Conservation (phyloP, 331 rosid genomes). For the Cydonia oblonga region DNA sequence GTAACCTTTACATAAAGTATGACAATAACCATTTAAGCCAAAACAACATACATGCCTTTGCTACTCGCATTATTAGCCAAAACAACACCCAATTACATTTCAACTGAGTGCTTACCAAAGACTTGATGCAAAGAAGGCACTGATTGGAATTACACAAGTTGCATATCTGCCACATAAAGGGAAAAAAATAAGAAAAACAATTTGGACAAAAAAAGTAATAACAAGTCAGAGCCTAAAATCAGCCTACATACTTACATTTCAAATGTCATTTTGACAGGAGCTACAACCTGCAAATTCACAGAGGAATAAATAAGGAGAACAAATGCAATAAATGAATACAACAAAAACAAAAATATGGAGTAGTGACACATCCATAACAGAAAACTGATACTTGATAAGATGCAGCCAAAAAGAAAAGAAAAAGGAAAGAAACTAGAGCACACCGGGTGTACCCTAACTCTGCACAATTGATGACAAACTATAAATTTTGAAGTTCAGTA, state of each 20-base stretch:
- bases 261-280: slow-evolving; percentile 91
- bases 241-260: slow-evolving; percentile 55
- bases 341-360: neutral
- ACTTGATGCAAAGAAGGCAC: slow-evolving; percentile 95
- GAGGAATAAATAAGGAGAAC: neutral
- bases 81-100: slow-evolving; percentile 1
- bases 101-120: slow-evolving; percentile 62
- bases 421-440: neutral
- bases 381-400: neutral
- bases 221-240: neutral
- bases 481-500: neutral
- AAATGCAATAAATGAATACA: neutral
- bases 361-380: neutral
- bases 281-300: slow-evolving; percentile 52
- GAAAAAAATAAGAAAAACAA: neutral
- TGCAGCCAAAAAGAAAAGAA: neutral
- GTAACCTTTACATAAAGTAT: neutral
- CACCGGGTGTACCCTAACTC: neutral
- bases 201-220: slow-evolving; percentile 1
- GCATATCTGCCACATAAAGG: slow-evolving; percentile 58
- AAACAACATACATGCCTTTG: neutral
- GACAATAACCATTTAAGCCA: neutral
- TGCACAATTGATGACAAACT: neutral
- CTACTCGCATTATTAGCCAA: neutral
- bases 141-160: slow-evolving; percentile 86